Conservation (phyloP, 2,329 filamentous ascomycete species). For the Dothideomycetidae sp. region DNA sequence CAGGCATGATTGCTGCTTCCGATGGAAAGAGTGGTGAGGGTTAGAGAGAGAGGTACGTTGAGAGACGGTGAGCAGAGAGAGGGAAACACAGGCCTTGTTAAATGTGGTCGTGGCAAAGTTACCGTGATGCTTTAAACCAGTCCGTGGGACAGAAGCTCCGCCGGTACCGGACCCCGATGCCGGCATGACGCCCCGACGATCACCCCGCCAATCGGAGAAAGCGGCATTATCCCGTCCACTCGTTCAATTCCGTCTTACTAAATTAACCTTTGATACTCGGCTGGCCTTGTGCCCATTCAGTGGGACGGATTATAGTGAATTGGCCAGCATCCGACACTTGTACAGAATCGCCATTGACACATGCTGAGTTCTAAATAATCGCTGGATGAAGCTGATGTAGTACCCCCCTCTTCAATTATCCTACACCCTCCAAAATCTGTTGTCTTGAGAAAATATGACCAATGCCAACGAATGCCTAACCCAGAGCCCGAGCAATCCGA, state of each 20-base stretch:
- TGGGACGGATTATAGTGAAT: too few relatives aligned
- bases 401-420: neutral
- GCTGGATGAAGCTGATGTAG: too few relatives aligned
- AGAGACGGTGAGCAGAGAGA: too few relatives aligned
- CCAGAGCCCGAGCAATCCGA: constrained; percentile 72
- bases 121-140: too few relatives aligned
- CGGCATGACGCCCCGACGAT: neutral
- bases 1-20: constrained; percentile 19
- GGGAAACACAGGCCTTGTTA: neutral
- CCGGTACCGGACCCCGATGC: neutral
- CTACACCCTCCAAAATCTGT: constrained; percentile 26
- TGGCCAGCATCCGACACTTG: too few relatives aligned
- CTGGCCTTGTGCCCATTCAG: too few relatives aligned
- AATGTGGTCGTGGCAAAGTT: constrained; percentile 2
- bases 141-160: neutral
- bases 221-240: too few relatives aligned
- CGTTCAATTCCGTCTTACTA: too few relatives aligned
- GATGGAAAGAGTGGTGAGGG: neutral
- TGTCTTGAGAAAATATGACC: constrained; percentile 82
- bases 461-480: constrained; percentile 74
- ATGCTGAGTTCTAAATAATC: too few relatives aligned
- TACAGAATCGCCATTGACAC: too few relatives aligned
- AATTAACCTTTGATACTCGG: too few relatives aligned
- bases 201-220: neutral
- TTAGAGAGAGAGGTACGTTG: too few relatives aligned